Percentiles rank a stretch among this genome's conserved stretches.
Evolutionary conservation across 2,329 filamentous ascomycete species (phyloP).

Genomic region (Phyllosticta citriasiana): DNA sequence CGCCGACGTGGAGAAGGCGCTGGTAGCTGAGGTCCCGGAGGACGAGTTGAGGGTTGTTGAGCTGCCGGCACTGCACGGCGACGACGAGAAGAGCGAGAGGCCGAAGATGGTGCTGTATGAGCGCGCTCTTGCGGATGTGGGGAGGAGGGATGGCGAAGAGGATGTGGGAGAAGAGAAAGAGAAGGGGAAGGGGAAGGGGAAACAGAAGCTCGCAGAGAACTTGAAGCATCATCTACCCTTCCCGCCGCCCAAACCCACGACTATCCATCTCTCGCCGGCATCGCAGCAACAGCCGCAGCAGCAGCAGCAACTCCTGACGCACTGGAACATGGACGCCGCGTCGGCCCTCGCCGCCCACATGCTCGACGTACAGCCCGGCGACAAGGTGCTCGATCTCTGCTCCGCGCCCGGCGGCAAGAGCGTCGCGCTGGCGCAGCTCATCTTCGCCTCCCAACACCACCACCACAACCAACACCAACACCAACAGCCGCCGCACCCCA

Average conservation of each 20-base stretch:
- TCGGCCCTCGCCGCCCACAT: slow-evolving; percentile 18
- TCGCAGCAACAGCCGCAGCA: background rate
- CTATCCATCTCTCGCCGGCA: background rate
- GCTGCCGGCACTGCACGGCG: background rate
- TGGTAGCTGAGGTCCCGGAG: background rate
- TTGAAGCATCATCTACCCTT: slow-evolving; percentile 12
- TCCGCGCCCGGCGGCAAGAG: slow-evolving; percentile 31
- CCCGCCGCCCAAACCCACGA: slow-evolving; percentile 13
- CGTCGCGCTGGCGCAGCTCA: slow-evolving; percentile 22
- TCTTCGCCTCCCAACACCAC: slow-evolving; percentile 17
- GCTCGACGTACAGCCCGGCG: slow-evolving; percentile 25
- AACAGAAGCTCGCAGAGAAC: background rate
- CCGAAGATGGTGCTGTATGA: background rate
- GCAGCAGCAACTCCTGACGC: slow-evolving; percentile 14
- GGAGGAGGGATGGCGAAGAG: too few relatives aligned
- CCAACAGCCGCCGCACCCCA: background rate
- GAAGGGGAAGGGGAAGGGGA: background rate
- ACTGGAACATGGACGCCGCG: slow-evolving; percentile 23
- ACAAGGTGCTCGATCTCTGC: slow-evolving; percentile 32
- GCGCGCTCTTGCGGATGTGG: background rate
- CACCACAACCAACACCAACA: background rate
- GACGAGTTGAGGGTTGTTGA: background rate
- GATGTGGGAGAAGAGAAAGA: background rate
- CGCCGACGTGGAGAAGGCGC: background rate
- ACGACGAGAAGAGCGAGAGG: background rate